phyloP scores from a whole-genome alignment of 805 yeast species.

The Cyberlindnera xylosilytica region DNA sequence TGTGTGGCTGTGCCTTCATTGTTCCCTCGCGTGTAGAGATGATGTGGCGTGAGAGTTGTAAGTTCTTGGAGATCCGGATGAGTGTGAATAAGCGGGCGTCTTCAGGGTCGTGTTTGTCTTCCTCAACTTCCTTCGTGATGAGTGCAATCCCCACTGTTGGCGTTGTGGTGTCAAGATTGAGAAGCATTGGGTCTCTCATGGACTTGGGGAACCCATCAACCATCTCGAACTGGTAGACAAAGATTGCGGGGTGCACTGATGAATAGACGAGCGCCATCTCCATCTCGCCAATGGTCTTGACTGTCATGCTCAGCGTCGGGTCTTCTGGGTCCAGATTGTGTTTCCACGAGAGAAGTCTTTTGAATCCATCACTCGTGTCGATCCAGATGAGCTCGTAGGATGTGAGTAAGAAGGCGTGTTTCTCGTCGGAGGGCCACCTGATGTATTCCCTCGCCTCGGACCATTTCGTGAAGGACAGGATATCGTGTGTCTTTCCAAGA shows the following conservation, averaged over 20 bases:
- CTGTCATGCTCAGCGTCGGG: slow-evolving; percentile 43
- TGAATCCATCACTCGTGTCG: slow-evolving; percentile 33
- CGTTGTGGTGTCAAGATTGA: slow-evolving; percentile 7
- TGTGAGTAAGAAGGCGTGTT: slow-evolving; percentile 54
- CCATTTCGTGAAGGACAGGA: slow-evolving; percentile 28
- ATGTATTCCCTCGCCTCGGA: slow-evolving; percentile 40
- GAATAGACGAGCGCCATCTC: slow-evolving; percentile 29
- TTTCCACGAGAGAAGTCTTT: slow-evolving; percentile 65
- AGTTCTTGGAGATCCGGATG: not conserved
- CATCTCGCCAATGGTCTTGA: slow-evolving; percentile 23
- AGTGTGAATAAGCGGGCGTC: slow-evolving; percentile 1
- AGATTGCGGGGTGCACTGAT: slow-evolving; percentile 29
- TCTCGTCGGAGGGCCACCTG: slow-evolving; percentile 27
- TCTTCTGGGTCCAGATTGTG: slow-evolving; percentile 60
- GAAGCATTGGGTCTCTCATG: slow-evolving; percentile 34
- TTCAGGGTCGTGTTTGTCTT: not conserved
- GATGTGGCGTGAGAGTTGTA: not conserved
- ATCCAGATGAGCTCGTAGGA: slow-evolving; percentile 63
- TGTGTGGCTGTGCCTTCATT: too few species aligned
- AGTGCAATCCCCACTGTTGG: slow-evolving; percentile 3
- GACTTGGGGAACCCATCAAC: slow-evolving; percentile 35
- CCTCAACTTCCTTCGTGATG: slow-evolving; percentile 2
- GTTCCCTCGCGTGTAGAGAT: not conserved
- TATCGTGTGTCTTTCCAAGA: slow-evolving; percentile 29
- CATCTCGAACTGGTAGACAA: slow-evolving; percentile 35